Base-by-base conservation (phyloP, 805 yeast genomes). In the Dipodascopsis tothii region DNA sequence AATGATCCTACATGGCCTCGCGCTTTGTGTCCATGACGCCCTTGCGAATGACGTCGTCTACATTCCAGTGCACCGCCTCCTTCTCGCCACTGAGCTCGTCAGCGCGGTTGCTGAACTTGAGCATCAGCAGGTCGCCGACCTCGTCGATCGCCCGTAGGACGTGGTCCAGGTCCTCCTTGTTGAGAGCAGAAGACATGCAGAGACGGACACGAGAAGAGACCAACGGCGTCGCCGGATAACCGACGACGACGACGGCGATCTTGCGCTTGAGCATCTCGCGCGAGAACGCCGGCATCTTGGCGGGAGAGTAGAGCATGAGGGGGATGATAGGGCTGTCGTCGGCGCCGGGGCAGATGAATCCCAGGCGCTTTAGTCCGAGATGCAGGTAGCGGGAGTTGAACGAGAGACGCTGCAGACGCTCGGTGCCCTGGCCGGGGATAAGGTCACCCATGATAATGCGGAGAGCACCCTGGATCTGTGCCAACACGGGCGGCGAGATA, bases 321-420 rank as follows among this genome's bases (percentile, higher is more conserved):
- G 98, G 98, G 47, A 92, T 78, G 41, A 92, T 95, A 1, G 99
- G 99, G 34, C 95, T 84, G 64, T 92, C 98, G 56, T 92, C 96
- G 51, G 83, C 83, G 54, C 99, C 99, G 56, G 80, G 82, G 37
- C 87, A 92, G 58, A 88, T 86, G 63, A 88, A 92, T 1, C 99
- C 99, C 50, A 92, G 69, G 62, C 90, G 80, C 63, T 84, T 86
- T 59, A 92, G 72, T 41, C 95, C 99, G 36, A 87, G 70, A 59
- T 97, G 78, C 48, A 92, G 70, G 66, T 92, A 92, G 56, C 98
- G 78, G 11, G 97, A 84, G 66, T 92, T 92, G 72, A 92, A 92
- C 1, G 97, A 95, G 59, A 92, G 81, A 65, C 98, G 78, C 62
- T 86, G 81, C 54, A 92, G 72, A 61, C 99, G 77, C 67, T 86